Evolutionary conservation across 192 early-diverging fungal genomes (phyloP).

Genomic region (Coemansia aciculifera): DNA sequence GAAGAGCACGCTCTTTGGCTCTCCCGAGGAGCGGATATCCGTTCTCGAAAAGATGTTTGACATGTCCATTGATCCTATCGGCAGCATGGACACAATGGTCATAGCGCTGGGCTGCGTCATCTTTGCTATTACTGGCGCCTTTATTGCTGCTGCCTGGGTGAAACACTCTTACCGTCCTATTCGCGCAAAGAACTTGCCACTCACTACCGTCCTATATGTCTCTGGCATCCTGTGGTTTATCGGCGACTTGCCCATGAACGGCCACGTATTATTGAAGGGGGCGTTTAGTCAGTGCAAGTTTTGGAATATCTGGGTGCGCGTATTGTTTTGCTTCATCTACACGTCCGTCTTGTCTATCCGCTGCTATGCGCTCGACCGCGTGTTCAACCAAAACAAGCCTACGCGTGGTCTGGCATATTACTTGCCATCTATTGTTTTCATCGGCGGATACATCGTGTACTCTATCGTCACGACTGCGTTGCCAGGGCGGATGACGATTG

Average conservation of each 20-base stretch:
- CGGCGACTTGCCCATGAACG: constrained; percentile 25
- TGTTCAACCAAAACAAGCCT: constrained; percentile 23
- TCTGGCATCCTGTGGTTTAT: constrained; percentile 21
- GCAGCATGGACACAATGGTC: constrained; percentile 14
- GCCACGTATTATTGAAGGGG: constrained; percentile 11
- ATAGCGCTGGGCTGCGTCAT: constrained; percentile 13
- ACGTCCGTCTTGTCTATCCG: constrained; percentile 10
- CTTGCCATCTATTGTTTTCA: constrained; percentile 3
- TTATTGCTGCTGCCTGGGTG: constrained; percentile 10
- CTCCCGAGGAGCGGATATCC: constrained; percentile 4
- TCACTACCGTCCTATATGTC: constrained; percentile 16
- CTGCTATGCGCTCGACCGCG: constrained; percentile 11
- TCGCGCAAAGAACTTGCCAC: constrained; percentile 26
- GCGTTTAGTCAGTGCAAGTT: constrained; percentile 17
- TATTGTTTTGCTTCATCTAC: constrained; percentile 18
- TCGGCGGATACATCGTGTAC: not conserved
- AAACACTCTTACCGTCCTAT: constrained; percentile 14
- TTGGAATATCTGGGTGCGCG: constrained; percentile 17
- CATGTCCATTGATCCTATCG: constrained; percentile 17
- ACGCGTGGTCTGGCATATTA: constrained; percentile 13
- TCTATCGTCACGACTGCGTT: constrained; percentile 9
- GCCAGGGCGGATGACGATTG: constrained; percentile 3
- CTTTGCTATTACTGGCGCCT: constrained; percentile 8
- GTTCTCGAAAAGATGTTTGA: constrained; percentile 4
- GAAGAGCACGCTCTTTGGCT: not conserved